Percentiles rank a stretch among this genome's conserved stretches.
Evolutionary conservation across 1,284 basidiomycete species (phyloP).

Genomic region (Tylopilus sp.): DNA sequence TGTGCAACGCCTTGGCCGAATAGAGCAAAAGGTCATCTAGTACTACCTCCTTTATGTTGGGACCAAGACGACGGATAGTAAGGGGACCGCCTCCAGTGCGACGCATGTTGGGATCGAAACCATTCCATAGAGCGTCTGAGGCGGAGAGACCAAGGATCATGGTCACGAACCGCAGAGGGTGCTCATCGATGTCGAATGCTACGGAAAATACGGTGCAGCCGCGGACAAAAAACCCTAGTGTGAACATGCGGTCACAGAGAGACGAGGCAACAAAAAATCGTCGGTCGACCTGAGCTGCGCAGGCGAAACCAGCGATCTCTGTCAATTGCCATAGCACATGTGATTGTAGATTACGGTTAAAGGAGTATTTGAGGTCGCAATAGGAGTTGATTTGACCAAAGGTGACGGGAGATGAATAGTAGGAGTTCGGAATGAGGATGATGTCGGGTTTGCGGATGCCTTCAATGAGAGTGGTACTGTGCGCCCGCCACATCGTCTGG

Average conservation of each 20-base stretch:
- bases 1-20: not conserved
- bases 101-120: not conserved
- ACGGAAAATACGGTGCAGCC: not conserved
- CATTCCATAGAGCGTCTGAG: not conserved
- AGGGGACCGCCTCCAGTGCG: not conserved
- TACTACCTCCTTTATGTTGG: not conserved
- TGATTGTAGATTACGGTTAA: not conserved
- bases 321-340: not conserved
- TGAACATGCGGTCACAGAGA: not conserved
- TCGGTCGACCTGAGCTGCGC: not conserved
- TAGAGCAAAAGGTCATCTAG: not conserved
- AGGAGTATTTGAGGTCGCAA: not conserved
- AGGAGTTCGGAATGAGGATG: not conserved
- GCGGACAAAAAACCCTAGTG: not conserved
- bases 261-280: not conserved
- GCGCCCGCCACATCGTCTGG: not conserved
- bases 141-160: not conserved
- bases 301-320: not conserved
- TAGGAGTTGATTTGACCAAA: not conserved
- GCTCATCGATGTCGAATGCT: not conserved
- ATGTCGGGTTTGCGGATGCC: not conserved
- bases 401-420: not conserved
- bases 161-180: not conserved
- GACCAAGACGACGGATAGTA: not conserved
- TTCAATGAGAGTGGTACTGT: not conserved